A percentile compares a stretch with the other conserved stretches of the same genome.
Conservation (phyloP, 371 early-diverging fungal genomes). For the Syncephalis fuscata region DNA sequence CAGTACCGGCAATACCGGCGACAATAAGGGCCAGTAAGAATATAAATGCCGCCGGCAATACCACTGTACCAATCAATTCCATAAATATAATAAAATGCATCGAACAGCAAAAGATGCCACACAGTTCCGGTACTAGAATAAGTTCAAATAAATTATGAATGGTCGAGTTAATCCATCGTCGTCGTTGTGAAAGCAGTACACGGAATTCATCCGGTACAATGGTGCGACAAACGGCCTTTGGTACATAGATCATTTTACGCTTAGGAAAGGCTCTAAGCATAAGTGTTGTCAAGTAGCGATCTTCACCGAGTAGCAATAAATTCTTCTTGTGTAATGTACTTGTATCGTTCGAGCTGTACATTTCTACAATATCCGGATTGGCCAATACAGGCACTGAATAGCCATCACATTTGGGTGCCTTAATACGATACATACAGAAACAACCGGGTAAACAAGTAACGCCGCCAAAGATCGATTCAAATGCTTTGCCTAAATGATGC, state of each 20-base stretch:
- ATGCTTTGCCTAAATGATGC: slow-evolving; percentile 84
- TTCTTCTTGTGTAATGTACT: slow-evolving; percentile 98
- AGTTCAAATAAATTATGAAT: slow-evolving; percentile 93
- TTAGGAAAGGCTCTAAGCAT: slow-evolving; percentile 93
- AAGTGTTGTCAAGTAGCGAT: slow-evolving; percentile 95
- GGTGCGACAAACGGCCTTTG: slow-evolving; percentile 86
- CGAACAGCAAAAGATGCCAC: slow-evolving; percentile 94
- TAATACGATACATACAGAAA: slow-evolving; percentile 88
- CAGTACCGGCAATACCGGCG: slow-evolving; percentile 25
- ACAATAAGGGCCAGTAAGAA: slow-evolving; percentile 29
- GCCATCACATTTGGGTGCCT: slow-evolving; percentile 46
- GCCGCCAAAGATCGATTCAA: slow-evolving; percentile 87
- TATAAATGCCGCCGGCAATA: slow-evolving; percentile 84
- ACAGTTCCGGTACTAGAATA: slow-evolving; percentile 76
- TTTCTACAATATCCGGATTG: slow-evolving; percentile 76
- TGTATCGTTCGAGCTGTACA: slow-evolving; percentile 85
- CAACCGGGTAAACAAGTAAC: slow-evolving; percentile 95
- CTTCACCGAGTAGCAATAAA: slow-evolving; percentile 95
- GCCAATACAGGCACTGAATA: slow-evolving; percentile 70
- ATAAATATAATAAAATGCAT: slow-evolving; percentile 97
- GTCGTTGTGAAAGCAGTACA: slow-evolving; percentile 86
- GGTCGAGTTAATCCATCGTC: slow-evolving; percentile 99
- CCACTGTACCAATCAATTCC: slow-evolving; percentile 91
- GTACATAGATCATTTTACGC: slow-evolving; percentile 89
- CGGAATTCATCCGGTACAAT: slow-evolving; percentile 82